phyloP scores from a whole-genome alignment of 495 filamentous ascomycete genomes.

The Aspergillus mulundensis region DNA sequence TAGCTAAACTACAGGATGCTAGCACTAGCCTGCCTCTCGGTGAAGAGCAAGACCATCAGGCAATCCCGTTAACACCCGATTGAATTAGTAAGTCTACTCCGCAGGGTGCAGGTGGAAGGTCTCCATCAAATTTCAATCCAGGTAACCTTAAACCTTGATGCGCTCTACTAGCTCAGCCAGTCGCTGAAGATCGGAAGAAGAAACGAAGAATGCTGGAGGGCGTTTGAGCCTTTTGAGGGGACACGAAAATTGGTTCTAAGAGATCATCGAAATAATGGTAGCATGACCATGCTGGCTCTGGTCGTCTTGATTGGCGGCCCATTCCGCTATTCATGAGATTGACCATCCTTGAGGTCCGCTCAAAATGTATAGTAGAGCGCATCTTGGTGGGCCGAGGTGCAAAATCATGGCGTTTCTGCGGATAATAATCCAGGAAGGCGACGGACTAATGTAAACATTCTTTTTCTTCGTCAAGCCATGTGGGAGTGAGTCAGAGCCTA shows the following conservation, averaged over 20 bases:
- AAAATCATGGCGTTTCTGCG: background rate
- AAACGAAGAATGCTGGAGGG: slow-evolving; percentile 6
- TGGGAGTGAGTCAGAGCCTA: background rate
- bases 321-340: slow-evolving; percentile 1
- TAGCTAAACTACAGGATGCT: background rate
- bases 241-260: background rate
- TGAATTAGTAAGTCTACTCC: no score
- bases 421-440: background rate
- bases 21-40: background rate
- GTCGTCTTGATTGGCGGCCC: slow-evolving; percentile 5
- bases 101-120: no score
- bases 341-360: background rate
- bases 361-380: background rate
- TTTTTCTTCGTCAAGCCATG: background rate
- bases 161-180: background rate
- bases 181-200: background rate
- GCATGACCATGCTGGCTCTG: background rate
- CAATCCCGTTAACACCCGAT: slow-evolving; percentile 9
- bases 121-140: slow-evolving; percentile 4
- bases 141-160: slow-evolving; percentile 5
- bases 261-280: slow-evolving; percentile 2
- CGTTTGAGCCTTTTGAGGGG: background rate
- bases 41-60: background rate
- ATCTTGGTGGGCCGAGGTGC: no score
- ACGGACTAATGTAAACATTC: background rate